These are phyloP conservation scores for Phyllostachys edulis DNA, from an alignment of 176 grass and related monocot genomes.

Conservation along the genomic window DNA sequence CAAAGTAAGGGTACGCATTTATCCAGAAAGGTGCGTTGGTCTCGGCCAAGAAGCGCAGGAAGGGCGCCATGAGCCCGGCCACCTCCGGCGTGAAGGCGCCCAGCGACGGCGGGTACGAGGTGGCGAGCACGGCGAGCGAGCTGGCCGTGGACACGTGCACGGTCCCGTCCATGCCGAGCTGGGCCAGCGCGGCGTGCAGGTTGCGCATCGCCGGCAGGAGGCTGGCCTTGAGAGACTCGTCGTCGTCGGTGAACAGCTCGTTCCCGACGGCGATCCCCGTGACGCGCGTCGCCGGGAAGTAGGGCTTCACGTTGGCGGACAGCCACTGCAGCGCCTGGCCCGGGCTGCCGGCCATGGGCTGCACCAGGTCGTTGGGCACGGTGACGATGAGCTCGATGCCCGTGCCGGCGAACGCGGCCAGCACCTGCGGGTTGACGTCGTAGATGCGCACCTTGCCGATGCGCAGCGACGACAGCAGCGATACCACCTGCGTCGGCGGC, in stretches of 20 bases:
- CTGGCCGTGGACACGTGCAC: slow-evolving; percentile 76
- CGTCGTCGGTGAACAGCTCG: slow-evolving; percentile 76
- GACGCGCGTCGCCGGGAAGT: slow-evolving; percentile 77
- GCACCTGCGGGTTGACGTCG: slow-evolving; percentile 81
- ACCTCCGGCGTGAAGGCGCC: slow-evolving; percentile 64
- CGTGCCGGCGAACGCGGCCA: slow-evolving; percentile 65
- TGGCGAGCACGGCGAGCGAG: slow-evolving; percentile 78
- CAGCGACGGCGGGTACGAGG: slow-evolving; percentile 84
- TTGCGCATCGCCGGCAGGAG: slow-evolving; percentile 83
- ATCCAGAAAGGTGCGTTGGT: slow-evolving; percentile 82
- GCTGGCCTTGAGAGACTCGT: slow-evolving; percentile 65
- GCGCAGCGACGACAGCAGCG: slow-evolving; percentile 59
- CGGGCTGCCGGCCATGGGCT: slow-evolving; percentile 39
- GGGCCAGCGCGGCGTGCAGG: slow-evolving; percentile 67
- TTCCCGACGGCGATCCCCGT: slow-evolving; percentile 89
- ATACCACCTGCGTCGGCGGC: slow-evolving; percentile 49
- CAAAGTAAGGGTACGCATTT: slow-evolving; percentile 92
- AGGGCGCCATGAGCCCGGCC: slow-evolving; percentile 51
- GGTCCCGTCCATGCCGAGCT: slow-evolving; percentile 63
- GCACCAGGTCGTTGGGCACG: slow-evolving; percentile 74
- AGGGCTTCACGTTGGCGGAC: slow-evolving; percentile 48
- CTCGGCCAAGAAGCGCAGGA: slow-evolving; percentile 63
- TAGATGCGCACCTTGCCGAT: slow-evolving; percentile 84
- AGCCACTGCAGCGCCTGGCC: slow-evolving; percentile 69
- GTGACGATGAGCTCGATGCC: slow-evolving; percentile 82